Conservation (phyloP, 306 rosid species). For the Lupinus albus region DNA sequence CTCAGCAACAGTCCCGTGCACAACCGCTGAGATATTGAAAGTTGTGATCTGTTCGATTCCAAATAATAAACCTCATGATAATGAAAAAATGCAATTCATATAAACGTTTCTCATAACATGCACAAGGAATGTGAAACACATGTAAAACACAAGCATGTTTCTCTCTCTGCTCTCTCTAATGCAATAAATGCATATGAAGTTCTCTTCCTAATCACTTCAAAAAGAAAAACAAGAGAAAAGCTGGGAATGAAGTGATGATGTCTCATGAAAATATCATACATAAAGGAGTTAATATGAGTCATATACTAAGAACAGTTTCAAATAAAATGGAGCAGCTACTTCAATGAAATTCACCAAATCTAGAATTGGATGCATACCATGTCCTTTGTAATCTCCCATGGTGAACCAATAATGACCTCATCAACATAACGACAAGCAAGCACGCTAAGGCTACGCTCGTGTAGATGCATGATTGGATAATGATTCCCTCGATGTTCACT, state of each 20-base stretch:
- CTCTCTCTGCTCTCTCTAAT: background rate
- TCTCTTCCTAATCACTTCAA: conserved; percentile 7
- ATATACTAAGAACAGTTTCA: conserved; percentile 25
- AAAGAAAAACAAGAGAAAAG: conserved; percentile 23
- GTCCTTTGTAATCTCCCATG: conserved; percentile 88
- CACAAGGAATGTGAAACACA: background rate
- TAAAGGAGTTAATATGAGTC: background rate
- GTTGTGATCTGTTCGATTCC: conserved; percentile 77
- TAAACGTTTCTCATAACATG: background rate
- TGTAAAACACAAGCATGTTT: conserved; percentile 9
- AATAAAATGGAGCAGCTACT: conserved; percentile 22
- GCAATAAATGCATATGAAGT: conserved; percentile 11
- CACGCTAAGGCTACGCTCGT: conserved; percentile 96
- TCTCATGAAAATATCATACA: conserved; percentile 8
- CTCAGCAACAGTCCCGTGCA: conserved; percentile 87
- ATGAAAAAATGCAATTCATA: conserved; percentile 32
- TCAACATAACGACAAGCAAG: conserved; percentile 91
- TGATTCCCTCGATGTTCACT: conserved; percentile 79
- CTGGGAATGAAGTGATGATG: conserved; percentile 21
- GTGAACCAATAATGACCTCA: conserved; percentile 98
- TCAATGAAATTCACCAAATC: conserved; percentile 18
- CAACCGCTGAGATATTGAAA: conserved; percentile 82
- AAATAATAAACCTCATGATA: conserved; percentile 29
- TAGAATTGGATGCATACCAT: conserved; percentile 63
- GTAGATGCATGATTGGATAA: conserved; percentile 89